These are phyloP conservation scores for Russula virescens DNA, from an alignment of 768 basidiomycete genomes.

Conservation along the genomic window DNA sequence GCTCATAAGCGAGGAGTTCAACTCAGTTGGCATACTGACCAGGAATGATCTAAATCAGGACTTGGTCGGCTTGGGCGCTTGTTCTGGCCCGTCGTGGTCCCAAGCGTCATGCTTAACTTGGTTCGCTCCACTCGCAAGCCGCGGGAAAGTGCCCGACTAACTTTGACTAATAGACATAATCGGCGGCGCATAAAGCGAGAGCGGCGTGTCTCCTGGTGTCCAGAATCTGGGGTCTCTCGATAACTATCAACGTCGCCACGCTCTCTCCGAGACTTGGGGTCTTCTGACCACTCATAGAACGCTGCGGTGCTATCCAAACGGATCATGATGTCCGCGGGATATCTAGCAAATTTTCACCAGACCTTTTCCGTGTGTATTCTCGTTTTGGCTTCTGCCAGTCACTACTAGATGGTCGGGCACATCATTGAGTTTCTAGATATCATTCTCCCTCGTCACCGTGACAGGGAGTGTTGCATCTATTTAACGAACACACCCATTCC, in stretches of 20 bases:
- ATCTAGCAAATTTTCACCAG: background rate
- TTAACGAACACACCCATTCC: background rate
- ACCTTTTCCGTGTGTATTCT: background rate
- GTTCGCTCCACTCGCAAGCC: too few species aligned
- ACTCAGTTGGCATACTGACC: too few species aligned
- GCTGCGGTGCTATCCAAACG: background rate
- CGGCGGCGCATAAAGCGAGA: too few species aligned
- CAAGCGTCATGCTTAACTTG: too few species aligned
- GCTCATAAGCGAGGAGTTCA: too few species aligned
- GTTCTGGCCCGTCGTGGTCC: too few species aligned
- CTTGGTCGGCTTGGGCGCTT: too few species aligned
- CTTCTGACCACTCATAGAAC: background rate
- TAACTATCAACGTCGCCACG: background rate
- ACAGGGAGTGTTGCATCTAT: background rate
- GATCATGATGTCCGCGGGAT: slow-evolving; percentile 10
- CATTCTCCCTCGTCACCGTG: background rate
- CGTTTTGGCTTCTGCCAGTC: too few species aligned
- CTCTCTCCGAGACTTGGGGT: background rate
- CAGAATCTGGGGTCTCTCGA: background rate
- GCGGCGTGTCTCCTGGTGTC: background rate
- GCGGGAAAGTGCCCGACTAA: too few species aligned
- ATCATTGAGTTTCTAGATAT: background rate
- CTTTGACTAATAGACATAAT: too few species aligned
- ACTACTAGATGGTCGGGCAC: too few species aligned
- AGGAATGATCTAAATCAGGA: too few species aligned